These are phyloP conservation scores for Lathyrus tuberosus DNA, from an alignment of 306 rosid genomes.

Conservation along the genomic window DNA sequence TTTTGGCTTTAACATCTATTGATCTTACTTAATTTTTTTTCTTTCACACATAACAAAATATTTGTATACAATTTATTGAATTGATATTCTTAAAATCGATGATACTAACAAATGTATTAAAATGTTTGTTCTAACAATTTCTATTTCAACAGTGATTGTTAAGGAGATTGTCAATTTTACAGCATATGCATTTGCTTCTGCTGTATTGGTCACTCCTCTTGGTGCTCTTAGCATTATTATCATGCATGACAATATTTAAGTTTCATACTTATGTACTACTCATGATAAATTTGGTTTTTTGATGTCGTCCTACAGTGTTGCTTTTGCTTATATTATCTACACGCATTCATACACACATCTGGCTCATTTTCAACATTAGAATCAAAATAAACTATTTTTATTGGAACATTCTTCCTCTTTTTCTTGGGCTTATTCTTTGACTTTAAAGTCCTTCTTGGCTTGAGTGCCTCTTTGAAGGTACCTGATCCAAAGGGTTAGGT, in stretches of 20 bases:
- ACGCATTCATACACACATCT: too few species aligned
- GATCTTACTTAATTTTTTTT: neutral
- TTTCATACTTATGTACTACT: constrained; percentile 31
- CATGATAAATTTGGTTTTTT: constrained; percentile 46
- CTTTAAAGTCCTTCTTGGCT: too few species aligned
- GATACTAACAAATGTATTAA: constrained; percentile 10
- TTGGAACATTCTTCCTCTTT: too few species aligned
- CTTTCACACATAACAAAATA: constrained; percentile 23
- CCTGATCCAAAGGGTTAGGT: too few species aligned
- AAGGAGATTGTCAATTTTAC: constrained; percentile 99
- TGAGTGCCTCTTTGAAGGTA: too few species aligned
- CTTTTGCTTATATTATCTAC: constrained; percentile 93
- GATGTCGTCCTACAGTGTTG: constrained; percentile 80
- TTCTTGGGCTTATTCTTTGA: too few species aligned
- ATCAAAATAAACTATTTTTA: too few species aligned
- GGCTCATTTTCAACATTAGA: too few species aligned
- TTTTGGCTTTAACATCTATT: constrained; percentile 5
- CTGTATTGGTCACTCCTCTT: constrained; percentile 96
- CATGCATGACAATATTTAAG: constrained; percentile 62
- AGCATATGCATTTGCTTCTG: constrained; percentile 99
- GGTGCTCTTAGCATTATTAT: constrained; percentile 99
- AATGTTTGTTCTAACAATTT: constrained; percentile 42
- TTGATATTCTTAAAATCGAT: constrained; percentile 22
- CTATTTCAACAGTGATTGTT: constrained; percentile 82
- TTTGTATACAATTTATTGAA: neutral